Percentiles rank a stretch among this genome's conserved stretches.
phyloP scores from a whole-genome alignment of 2,329 filamentous ascomycete species.

The Fusarium haematococcum region DNA sequence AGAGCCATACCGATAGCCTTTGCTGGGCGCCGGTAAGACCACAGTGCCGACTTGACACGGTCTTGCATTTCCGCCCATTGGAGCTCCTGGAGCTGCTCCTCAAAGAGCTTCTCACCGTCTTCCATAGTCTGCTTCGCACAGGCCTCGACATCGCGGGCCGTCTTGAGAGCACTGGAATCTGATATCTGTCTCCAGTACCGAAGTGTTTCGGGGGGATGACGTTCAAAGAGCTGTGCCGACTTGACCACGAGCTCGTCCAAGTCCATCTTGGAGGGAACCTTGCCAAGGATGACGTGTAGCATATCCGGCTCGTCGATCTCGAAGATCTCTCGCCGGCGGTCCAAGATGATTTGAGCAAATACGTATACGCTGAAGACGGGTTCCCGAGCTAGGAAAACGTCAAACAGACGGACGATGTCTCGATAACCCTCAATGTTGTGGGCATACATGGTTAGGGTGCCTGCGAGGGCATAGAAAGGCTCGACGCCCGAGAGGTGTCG shows the following conservation, averaged over 20 bases:
- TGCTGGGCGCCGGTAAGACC: conserved; percentile 74
- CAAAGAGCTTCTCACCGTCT: conserved; percentile 76
- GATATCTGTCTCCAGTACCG: conserved; percentile 80
- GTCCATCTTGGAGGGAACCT: conserved; percentile 83
- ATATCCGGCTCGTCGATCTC: conserved; percentile 94
- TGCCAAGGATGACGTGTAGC: conserved; percentile 88
- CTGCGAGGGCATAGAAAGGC: conserved; percentile 93
- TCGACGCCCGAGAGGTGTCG: conserved; percentile 81
- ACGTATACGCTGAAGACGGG: conserved; percentile 92
- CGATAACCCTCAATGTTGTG: conserved; percentile 93
- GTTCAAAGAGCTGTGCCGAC: conserved; percentile 72
- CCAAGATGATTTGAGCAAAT: conserved; percentile 88
- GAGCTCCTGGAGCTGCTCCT: conserved; percentile 79
- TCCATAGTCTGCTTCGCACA: conserved; percentile 68
- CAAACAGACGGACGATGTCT: conserved; percentile 91
- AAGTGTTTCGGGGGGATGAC: conserved; percentile 78
- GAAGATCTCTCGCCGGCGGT: conserved; percentile 85
- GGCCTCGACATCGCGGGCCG: conserved; percentile 68
- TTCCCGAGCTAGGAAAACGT: conserved; percentile 87
- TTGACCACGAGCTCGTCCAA: conserved; percentile 80
- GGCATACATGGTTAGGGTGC: conserved; percentile 94
- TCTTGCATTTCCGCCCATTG: conserved; percentile 67
- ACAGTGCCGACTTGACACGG: conserved; percentile 55
- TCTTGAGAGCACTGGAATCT: conserved; percentile 84
- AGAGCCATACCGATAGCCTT: conserved; percentile 73